Evolutionary conservation across 2,329 filamentous ascomycete species (phyloP), one percentile per base, ranked within the genome.

Genomic region (Xenosphaeropsis pyriputrescens): DNA sequence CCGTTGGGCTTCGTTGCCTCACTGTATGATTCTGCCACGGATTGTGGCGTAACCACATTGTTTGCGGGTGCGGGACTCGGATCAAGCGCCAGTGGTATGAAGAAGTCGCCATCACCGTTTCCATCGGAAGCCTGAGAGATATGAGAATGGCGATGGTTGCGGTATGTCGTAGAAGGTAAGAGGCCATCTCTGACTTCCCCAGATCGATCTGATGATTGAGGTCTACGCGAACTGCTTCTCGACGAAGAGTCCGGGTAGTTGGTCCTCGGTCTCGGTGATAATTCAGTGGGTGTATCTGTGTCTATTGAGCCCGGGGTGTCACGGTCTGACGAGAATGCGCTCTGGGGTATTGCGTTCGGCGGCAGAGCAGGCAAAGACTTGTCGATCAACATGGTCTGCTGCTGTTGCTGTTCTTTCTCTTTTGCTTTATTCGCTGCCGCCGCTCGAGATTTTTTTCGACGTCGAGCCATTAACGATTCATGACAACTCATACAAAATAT

Each of bases 401-500:
- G 58, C 15, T 78, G 72, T 37, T 67, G 75, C 34, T 62, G 58
- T 13, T 79, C 75, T 54, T 79, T 78, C 46, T 77, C 74, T 50
- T 72, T 66, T 36, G 68, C 60, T 50, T 78, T 78, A 35, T 71
- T 68, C 43, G 70, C 67, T 1, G 70, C 67, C 32, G 71, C 67
- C 37, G 77, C 72, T 58, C 85, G 86, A 30, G 80, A 79, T 58
- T 85, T 86, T 63, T 96, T 95, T 52, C 85, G 74, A 46, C 89
- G 73, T 45, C 89, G 72, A 36, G 89, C 85, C 86, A 96, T 96
- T 38, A 98, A 63, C 18, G 85, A 91, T 60, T 98, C 91, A 55
- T 98, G 91, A 57, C 91, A 98, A 53, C 80, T 86, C 91, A 98
- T 98, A 64, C 91, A 98, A 57, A 98, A 96, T 50, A 98, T 98